Evolutionary conservation across 495 filamentous ascomycete genomes (phyloP), one percentile per base, ranked within the genome.

Genomic region (Viridothelium virens): DNA sequence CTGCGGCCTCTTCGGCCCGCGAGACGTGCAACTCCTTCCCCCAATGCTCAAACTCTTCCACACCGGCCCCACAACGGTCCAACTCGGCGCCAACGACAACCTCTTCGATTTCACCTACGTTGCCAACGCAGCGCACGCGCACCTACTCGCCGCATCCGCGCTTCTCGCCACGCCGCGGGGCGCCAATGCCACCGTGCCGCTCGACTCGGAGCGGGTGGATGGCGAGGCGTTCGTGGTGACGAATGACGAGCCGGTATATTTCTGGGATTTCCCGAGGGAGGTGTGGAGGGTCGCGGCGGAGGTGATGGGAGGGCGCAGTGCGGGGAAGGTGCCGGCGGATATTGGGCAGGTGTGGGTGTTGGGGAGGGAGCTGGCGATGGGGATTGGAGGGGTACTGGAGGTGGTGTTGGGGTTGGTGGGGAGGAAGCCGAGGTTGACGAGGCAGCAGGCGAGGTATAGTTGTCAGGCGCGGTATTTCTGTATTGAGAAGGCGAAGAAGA

Each of bases 201-300:
- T 59, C 25, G 53, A 59, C 53, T 34, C 87, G 72, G 91, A 95
- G 77, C 82, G 81, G 37, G 90, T 96, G 12, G 94, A 97, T 73
- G 94, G 94, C 47, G 92, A 97, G 76, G 89, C 89, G 33, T 98
- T 97, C 84, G 85, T 96, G 75, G 87, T 98, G 76, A 97, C 94
- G 67, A 97, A 98, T 75, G 92, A 89, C 72, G 80, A 83, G 64
- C 94, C 94, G 0, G 81, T 96, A 33, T 96, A 96, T 74, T 98
- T 98, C 82, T 98, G 93, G 93, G 95, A 98, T 74, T 89, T 93
- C 71, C 83, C 86, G 44, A 87, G 90, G 47, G 82, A 84, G 47
- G 83, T 93, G 38, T 97, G 92, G 91, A 83, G 72, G 16, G 70
- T 70, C 18, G 75, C 77, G 10, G 53, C 53, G 25, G 5, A 3